These are phyloP conservation scores for Cystobasidiaceae sp. DNA, from an alignment of 1,284 basidiomycete genomes.

Conservation along the genomic window DNA sequence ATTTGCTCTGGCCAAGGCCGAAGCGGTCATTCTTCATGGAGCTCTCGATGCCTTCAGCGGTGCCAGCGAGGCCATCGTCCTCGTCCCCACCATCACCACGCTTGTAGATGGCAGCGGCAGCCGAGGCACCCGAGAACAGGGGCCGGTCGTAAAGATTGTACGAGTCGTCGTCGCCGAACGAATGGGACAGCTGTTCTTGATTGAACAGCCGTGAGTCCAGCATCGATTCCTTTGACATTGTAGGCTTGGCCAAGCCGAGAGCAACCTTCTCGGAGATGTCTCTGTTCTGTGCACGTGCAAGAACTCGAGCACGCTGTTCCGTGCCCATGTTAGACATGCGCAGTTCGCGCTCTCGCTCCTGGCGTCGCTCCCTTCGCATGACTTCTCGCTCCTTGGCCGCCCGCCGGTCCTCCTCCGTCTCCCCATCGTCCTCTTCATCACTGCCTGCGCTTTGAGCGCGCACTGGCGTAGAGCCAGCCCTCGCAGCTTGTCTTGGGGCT, in stretches of 20 bases:
- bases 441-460: constrained; percentile 31
- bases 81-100: constrained; percentile 68
- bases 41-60: constrained; percentile 83
- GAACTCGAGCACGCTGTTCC: constrained; percentile 89
- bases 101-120: constrained; percentile 96
- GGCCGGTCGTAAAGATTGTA: constrained; percentile 94
- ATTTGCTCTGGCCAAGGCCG: constrained; percentile 78
- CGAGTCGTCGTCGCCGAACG: constrained; percentile 84
- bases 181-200: constrained; percentile 73
- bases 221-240: constrained; percentile 90
- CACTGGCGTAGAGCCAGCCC: constrained; percentile 45
- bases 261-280: constrained; percentile 99
- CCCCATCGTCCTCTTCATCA: constrained; percentile 53
- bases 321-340: constrained; percentile 99
- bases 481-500: constrained; percentile 75
- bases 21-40: constrained; percentile 93
- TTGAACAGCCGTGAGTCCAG: constrained; percentile 96
- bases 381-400: constrained; percentile 78
- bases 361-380: constrained; percentile 84
- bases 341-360: constrained; percentile 93
- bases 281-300: constrained; percentile 89
- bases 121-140: constrained; percentile 89
- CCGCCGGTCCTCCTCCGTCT: constrained; percentile 66
- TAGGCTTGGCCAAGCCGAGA: constrained; percentile 92
- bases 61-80: constrained; percentile 77